phyloP scores from a whole-genome alignment of 306 rosid genomes.

The Fagus sylvatica region DNA sequence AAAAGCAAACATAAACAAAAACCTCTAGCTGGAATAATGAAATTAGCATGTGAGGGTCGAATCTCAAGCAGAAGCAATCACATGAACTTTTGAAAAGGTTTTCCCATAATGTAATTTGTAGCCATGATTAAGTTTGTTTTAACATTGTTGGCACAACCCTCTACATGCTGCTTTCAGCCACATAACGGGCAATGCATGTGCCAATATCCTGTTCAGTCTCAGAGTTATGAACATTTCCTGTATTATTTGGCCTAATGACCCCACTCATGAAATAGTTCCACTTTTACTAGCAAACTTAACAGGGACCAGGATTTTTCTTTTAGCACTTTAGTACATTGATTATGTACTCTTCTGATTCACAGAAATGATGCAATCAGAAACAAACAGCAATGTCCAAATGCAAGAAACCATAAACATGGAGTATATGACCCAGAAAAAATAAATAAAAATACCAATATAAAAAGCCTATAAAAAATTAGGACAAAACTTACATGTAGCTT shows the following conservation, averaged over 20 bases:
- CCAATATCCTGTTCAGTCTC: conserved; percentile 26
- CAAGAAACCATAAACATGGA: background rate
- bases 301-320: background rate
- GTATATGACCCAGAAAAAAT: background rate
- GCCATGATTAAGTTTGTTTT: conserved; percentile 39
- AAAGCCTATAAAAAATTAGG: too few species aligned
- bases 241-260: conserved; percentile 30
- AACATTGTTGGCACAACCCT: conserved; percentile 43
- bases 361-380: background rate
- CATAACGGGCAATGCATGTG: conserved; percentile 58
- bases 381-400: background rate
- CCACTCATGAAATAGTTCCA: conserved; percentile 34
- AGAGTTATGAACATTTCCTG: conserved; percentile 2
- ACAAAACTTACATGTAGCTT: too few species aligned
- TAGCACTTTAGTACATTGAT: background rate
- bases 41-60: conserved; percentile 72
- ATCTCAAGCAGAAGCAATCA: conserved; percentile 43
- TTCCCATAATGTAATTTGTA: conserved; percentile 26
- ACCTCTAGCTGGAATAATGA: conserved; percentile 46
- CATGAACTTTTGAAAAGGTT: conserved; percentile 20
- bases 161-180: conserved; percentile 38
- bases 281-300: conserved; percentile 37
- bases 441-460: background rate
- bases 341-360: too few species aligned
- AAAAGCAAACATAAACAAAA: conserved; percentile 38